phyloP scores from a whole-genome alignment of 495 filamentous ascomycete genomes.

The Tuber melanosporum region DNA sequence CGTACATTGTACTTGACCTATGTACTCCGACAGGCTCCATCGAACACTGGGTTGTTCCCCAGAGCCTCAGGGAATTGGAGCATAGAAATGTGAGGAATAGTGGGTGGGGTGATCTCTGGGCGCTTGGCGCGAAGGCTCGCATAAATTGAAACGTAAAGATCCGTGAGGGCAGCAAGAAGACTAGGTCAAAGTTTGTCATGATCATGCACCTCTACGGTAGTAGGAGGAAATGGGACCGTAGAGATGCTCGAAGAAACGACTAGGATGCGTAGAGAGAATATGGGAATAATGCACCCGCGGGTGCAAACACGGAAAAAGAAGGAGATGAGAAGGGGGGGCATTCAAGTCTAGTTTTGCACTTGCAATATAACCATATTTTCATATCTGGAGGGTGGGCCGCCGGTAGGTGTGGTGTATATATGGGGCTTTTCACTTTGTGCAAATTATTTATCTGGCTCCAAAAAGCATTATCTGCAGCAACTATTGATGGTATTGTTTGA shows the following conservation, averaged over 20 bases:
- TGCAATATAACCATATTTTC: background rate
- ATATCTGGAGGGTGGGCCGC: background rate
- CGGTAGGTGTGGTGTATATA: background rate
- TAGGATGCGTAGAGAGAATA: too few relatives aligned
- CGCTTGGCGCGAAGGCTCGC: conserved; percentile 84
- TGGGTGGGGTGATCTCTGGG: conserved; percentile 91
- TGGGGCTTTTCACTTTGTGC: background rate
- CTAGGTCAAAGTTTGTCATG: conserved; percentile 29
- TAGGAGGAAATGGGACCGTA: conserved; percentile 15
- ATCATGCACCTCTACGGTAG: conserved; percentile 29
- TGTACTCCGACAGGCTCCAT: conserved; percentile 79
- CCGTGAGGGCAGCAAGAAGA: conserved; percentile 30
- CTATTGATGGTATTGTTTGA: background rate
- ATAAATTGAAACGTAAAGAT: conserved; percentile 53
- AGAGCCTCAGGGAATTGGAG: conserved; percentile 67
- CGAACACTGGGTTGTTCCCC: conserved; percentile 92
- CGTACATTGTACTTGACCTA: conserved; percentile 81
- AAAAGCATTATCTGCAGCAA: background rate
- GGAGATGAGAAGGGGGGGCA: background rate
- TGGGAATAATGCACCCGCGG: too few relatives aligned
- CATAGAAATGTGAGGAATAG: conserved; percentile 89
- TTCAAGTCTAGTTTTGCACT: background rate
- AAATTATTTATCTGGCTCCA: background rate
- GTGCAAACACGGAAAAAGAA: too few relatives aligned
- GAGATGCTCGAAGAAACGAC: too few relatives aligned